These are phyloP conservation scores for Onygenales sp. DNA, from an alignment of 2,329 filamentous ascomycete genomes.

Conservation along the genomic window DNA sequence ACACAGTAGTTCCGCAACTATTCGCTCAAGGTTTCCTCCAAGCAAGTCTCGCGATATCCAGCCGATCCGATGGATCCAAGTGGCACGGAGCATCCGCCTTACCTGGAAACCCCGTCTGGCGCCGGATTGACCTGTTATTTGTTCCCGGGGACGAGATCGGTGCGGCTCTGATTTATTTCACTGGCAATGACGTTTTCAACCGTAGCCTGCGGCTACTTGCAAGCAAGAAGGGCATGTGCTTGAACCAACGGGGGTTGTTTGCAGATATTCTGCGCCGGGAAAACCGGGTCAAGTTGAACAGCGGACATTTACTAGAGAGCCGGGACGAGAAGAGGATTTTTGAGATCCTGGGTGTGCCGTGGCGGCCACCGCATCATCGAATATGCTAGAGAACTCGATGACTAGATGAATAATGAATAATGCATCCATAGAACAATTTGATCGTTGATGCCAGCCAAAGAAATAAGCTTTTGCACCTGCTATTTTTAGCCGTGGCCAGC, in stretches of 20 bases:
- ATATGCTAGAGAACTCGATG: conserved; percentile 48
- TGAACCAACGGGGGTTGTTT: conserved; percentile 79
- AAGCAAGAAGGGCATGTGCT: conserved; percentile 66
- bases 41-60: conserved; percentile 53
- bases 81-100: conserved; percentile 82
- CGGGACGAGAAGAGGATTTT: conserved; percentile 72
- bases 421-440: not conserved
- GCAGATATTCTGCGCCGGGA: conserved; percentile 55
- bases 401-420: not conserved
- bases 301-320: conserved; percentile 65
- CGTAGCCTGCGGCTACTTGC: conserved; percentile 73
- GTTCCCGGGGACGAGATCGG: conserved; percentile 73
- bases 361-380: conserved; percentile 66
- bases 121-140: conserved; percentile 74
- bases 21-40: conserved; percentile 57
- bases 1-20: conserved; percentile 54
- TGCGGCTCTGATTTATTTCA: conserved; percentile 87
- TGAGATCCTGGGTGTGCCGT: conserved; percentile 70
- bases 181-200: conserved; percentile 92
- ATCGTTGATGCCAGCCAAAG: not conserved
- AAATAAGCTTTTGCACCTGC: not conserved
- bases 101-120: conserved; percentile 54
- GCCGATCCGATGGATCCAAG: conserved; percentile 56
- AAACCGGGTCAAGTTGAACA: conserved; percentile 50
- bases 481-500: too few relatives aligned